Percentiles rank a stretch among this genome's conserved stretches.
These are phyloP conservation scores for Syzygium malaccense DNA, from an alignment of 441 rosid genomes.

Conservation along the genomic window DNA sequence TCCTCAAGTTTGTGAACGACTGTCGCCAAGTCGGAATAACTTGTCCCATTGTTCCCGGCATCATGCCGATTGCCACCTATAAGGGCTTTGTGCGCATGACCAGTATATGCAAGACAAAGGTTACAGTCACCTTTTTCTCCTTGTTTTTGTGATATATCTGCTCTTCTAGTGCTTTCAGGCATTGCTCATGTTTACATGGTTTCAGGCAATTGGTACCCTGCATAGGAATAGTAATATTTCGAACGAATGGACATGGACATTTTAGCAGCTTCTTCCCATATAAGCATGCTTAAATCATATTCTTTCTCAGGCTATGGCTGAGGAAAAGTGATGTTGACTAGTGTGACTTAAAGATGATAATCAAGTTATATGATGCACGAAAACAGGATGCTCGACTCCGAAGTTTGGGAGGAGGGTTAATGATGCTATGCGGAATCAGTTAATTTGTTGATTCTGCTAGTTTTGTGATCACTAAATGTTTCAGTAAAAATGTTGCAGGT, in stretches of 20 bases:
- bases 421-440: background rate
- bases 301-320: background rate
- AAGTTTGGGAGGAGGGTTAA: background rate
- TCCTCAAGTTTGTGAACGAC: conserved; percentile 84
- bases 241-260: background rate
- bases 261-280: background rate
- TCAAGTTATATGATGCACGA: background rate
- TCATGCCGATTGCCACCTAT: conserved; percentile 93
- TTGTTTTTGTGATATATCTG: background rate
- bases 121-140: background rate
- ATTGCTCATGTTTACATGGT: background rate
- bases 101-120: conserved; percentile 98
- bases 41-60: conserved; percentile 96
- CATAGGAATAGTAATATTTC: background rate
- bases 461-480: background rate
- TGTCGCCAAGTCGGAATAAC: conserved; percentile 87
- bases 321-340: background rate
- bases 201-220: background rate
- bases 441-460: background rate
- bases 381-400: background rate
- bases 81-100: conserved; percentile 96
- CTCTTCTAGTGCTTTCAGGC: background rate
- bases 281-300: background rate
- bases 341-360: background rate
- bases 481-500: conserved; percentile 25